Evolutionary conservation across 805 yeast genomes (phyloP), one percentile per base, ranked within the genome.

Genomic region (Scheffersomyces spartinae): DNA sequence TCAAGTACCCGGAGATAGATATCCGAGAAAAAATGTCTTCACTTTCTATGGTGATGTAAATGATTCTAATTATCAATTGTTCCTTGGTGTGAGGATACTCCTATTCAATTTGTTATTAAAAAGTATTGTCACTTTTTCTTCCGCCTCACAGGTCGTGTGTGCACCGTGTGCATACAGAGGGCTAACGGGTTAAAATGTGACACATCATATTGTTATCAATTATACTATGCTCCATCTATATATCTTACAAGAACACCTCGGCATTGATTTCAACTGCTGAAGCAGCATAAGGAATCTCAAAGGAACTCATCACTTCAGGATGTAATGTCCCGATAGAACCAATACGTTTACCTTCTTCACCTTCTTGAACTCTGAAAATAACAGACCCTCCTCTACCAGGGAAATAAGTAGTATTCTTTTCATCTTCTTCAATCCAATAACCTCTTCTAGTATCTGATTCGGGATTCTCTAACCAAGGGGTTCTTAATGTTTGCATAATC

Each of bases 361-460:
- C 78, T 30, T 69, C 71, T 31, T 58, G 66, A 30, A 65, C 57
- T 64, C 93, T 74, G 59, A 74, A 81, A 57, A 67, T 71, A 35
- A 91, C 68, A 45, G 71, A 76, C 26, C 98, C 98, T 34, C 95
- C 96, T 64, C 98, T 79, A 21, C 97, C 98, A 20, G 95, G 94
- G 80, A 91, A 91, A 59, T 68, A 88, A 32, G 86, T 79, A 25
- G 74, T 66, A 47, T 74, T 67, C 15, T 65, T 61, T 27, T 54
- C 55, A 44, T 75, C 82, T 49, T 78, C 75, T 52, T 74, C 81
- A 31, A 80, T 78, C 91, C 91, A 81, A 58, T 73, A 81, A 27
- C 95, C 95, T 61, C 91, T 81, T 21, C 45, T 38, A 33, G 61
- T 68, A 20, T 61, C 53, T 19, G 66, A 47, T 19, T 47, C 49